These are phyloP conservation scores for Hygrocybe coccinea DNA, from an alignment of 768 basidiomycete genomes.

Conservation along the genomic window DNA sequence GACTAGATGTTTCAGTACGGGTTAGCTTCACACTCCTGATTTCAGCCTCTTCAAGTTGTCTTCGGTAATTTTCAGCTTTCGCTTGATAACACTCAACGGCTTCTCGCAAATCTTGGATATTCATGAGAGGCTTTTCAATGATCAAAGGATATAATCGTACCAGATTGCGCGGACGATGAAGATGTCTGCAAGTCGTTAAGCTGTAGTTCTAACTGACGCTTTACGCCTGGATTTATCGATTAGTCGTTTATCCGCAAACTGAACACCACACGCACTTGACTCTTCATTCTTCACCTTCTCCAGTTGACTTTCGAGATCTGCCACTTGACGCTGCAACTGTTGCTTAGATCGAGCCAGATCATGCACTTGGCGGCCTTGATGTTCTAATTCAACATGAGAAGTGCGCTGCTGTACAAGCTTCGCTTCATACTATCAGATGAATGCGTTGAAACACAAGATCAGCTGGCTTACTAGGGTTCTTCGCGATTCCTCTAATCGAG, in stretches of 20 bases:
- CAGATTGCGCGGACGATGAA: constrained; percentile 55
- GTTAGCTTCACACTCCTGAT: constrained; percentile 61
- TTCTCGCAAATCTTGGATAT: constrained; percentile 50
- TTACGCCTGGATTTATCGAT: constrained; percentile 25
- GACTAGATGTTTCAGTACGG: constrained; percentile 61
- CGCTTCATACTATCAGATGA: constrained; percentile 2
- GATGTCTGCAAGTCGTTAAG: constrained; percentile 31
- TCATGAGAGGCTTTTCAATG: neutral
- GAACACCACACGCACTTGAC: constrained; percentile 40
- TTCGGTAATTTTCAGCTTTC: constrained; percentile 54
- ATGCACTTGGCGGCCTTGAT: constrained; percentile 55
- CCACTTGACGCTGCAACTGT: constrained; percentile 51
- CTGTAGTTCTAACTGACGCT: neutral
- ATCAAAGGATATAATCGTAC: constrained; percentile 25
- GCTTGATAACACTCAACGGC: constrained; percentile 61
- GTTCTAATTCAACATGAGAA: constrained; percentile 60
- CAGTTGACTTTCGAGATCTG: constrained; percentile 50
- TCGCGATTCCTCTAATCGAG: constrained; percentile 62
- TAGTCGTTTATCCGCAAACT: constrained; percentile 58
- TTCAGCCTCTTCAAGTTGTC: constrained; percentile 62
- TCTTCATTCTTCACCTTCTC: constrained; percentile 55
- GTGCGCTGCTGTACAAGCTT: constrained; percentile 65
- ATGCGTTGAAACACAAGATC: constrained; percentile 1
- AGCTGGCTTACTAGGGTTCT: constrained; percentile 54
- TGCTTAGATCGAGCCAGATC: constrained; percentile 55